phyloP scores from a whole-genome alignment of 2,329 filamentous ascomycete genomes.

The Colletotrichum agaves region DNA sequence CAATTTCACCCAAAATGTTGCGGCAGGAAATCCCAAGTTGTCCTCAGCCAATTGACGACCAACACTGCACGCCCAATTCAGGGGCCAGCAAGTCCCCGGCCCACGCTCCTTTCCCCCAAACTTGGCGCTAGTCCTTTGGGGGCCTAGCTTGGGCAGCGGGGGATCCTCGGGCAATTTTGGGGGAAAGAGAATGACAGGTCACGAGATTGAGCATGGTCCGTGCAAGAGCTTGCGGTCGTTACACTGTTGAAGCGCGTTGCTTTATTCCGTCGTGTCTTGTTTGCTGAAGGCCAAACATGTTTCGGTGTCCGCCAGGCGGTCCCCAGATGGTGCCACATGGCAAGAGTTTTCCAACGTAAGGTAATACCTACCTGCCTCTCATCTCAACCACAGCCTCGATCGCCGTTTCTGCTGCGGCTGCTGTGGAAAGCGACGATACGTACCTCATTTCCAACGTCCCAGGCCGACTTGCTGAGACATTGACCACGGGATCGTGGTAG shows the following conservation, averaged over 20 bases:
- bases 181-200: conserved; percentile 26
- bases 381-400: conserved; percentile 6
- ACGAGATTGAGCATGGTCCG: conserved; percentile 33
- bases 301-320: background rate
- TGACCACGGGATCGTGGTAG: conserved; percentile 17
- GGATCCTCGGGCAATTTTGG: conserved; percentile 34
- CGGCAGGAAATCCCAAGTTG: conserved; percentile 41
- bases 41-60: conserved; percentile 39
- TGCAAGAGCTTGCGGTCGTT: conserved; percentile 20
- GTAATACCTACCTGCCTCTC: background rate
- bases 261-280: background rate
- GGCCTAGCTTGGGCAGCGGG: conserved; percentile 16
- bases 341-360: background rate
- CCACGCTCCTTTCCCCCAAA: conserved; percentile 37
- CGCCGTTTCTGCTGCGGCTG: background rate
- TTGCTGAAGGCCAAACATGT: conserved; percentile 18
- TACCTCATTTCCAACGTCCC: conserved; percentile 10
- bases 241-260: conserved; percentile 1
- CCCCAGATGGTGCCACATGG: background rate
- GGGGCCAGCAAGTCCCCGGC: conserved; percentile 35
- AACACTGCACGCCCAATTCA: conserved; percentile 38
- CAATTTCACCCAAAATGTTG: conserved; percentile 54
- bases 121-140: conserved; percentile 3
- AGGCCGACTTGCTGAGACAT: conserved; percentile 24
- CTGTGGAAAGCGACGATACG: conserved; percentile 12